A percentile compares a stretch with the other conserved stretches of the same genome.
Evolutionary conservation across 2,329 filamentous ascomycete genomes (phyloP).

Genomic region (Trichothecium sympodiale): DNA sequence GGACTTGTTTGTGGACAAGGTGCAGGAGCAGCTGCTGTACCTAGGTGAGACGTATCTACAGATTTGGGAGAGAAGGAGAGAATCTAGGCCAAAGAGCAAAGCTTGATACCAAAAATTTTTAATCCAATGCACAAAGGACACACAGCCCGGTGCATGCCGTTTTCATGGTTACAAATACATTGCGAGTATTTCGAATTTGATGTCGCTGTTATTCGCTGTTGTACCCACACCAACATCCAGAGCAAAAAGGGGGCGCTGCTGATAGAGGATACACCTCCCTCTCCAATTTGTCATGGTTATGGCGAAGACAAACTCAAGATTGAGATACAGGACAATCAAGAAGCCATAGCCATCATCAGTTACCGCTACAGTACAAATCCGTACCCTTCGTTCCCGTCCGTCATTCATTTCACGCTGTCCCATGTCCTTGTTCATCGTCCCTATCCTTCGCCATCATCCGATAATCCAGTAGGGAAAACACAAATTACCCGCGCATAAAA

Average conservation of each 20-base stretch:
- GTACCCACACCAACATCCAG: too few relatives aligned
- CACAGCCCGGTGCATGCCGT: too few relatives aligned
- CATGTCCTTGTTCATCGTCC: background rate
- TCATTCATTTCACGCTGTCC: background rate
- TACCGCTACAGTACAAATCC: background rate
- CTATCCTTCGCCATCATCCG: background rate
- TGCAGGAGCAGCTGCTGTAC: slow-evolving; percentile 80
- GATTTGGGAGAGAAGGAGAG: slow-evolving; percentile 81
- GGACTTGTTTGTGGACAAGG: slow-evolving; percentile 84
- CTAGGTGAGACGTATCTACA: slow-evolving; percentile 92
- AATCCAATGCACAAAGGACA: too few relatives aligned
- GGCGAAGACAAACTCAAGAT: too few relatives aligned
- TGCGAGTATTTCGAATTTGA: too few relatives aligned
- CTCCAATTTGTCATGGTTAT: too few relatives aligned
- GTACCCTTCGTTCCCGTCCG: background rate
- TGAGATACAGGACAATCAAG: too few relatives aligned
- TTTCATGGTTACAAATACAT: too few relatives aligned
- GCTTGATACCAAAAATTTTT: background rate
- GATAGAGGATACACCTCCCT: too few relatives aligned
- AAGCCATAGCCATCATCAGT: too few relatives aligned
- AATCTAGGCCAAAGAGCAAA: slow-evolving; percentile 19
- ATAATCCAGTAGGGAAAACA: slow-evolving; percentile 2
- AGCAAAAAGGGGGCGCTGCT: too few relatives aligned
- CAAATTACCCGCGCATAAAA: background rate
- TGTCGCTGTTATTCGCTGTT: too few relatives aligned